Percentiles rank a stretch among this genome's conserved stretches.
These are phyloP conservation scores for Tulasnella sp. DNA, from an alignment of 768 basidiomycete genomes.

Conservation along the genomic window DNA sequence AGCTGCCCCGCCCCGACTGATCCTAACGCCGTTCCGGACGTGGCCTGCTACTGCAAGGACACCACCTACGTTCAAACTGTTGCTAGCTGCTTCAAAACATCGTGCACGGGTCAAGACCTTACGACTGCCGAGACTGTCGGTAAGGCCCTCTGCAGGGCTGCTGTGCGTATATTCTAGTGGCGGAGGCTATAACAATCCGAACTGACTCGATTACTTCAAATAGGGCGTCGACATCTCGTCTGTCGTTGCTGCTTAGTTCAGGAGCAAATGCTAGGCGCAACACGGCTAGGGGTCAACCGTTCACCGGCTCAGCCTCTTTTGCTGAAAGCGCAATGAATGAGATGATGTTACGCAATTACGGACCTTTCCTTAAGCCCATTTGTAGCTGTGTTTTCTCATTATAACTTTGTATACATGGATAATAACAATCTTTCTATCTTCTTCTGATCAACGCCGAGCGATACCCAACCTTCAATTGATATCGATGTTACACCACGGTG, in stretches of 20 bases:
- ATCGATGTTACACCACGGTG: too few species aligned
- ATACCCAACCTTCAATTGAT: too few species aligned
- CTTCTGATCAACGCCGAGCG: too few species aligned
- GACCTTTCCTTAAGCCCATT: too few species aligned
- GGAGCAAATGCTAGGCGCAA: background rate
- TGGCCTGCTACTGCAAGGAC: slow-evolving; percentile 61
- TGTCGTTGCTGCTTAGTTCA: background rate
- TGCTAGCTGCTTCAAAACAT: background rate
- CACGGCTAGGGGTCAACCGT: background rate
- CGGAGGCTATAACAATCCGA: background rate
- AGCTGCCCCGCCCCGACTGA: slow-evolving; percentile 51
- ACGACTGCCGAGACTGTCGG: background rate
- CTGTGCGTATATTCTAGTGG: slow-evolving; percentile 1
- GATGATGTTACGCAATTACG: too few species aligned
- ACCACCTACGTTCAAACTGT: background rate
- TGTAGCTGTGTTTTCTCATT: too few species aligned
- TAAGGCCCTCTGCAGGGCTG: background rate
- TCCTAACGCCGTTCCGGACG: slow-evolving; percentile 47
- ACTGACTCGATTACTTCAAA: background rate
- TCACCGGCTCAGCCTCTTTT: background rate
- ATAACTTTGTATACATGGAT: too few species aligned
- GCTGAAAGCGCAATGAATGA: background rate
- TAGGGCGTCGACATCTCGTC: background rate
- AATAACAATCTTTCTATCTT: too few species aligned
- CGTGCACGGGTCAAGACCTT: background rate